Base-by-base conservation (phyloP, 768 basidiomycete species). In the Suillus weaverae region DNA sequence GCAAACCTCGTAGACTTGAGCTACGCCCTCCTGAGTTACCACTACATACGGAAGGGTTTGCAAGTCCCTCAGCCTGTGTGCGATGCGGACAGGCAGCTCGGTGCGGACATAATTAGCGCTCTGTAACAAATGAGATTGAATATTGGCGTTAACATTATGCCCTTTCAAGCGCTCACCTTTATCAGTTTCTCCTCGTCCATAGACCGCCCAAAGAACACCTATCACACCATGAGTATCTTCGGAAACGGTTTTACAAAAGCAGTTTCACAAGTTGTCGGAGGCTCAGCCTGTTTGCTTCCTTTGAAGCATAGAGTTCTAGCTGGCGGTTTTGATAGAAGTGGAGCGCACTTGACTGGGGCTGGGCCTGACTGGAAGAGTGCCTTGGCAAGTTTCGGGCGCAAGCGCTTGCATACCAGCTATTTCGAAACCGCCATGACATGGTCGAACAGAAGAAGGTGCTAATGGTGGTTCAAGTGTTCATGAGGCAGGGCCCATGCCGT, bases 61-160 rank as follows among this genome's bases (percentile, higher is more conserved):
- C 70, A 97, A 81, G 71, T 97, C 95, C 63, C 92, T 86, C 65
- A 96, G 77, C 55, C 95, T 85, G 74, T 96, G 94, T 5, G 94
- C 90, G 70, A 95, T 91, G 43, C 94, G 87, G 16, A 94, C 87
- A 11, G 95, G 94, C 7, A 97, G 78, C 72, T 97, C 94, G 5
- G 91, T 91, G 60, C 94, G 87, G 50, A 97, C 92, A 76, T 95
- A 94, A 74, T 95, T 95, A 61, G 92, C 94, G 67, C 91, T 93
- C 93, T 95, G 60, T 22, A 54, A 36, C 30, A 39, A 48, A 53
- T 9, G 48, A 8, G 39, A 46, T 32, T 44, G 38, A 54, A 54
- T 10, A n/a, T 8, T 35, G 33, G 13, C 26, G 43, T 32, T 30
- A 14, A 36, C 30, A 22, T 43, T 30, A 36, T 46, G 39, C 5